These are phyloP conservation scores for Paralagenidium karlingii DNA, from an alignment of 352 stramenopile species.

Conservation along the genomic window DNA sequence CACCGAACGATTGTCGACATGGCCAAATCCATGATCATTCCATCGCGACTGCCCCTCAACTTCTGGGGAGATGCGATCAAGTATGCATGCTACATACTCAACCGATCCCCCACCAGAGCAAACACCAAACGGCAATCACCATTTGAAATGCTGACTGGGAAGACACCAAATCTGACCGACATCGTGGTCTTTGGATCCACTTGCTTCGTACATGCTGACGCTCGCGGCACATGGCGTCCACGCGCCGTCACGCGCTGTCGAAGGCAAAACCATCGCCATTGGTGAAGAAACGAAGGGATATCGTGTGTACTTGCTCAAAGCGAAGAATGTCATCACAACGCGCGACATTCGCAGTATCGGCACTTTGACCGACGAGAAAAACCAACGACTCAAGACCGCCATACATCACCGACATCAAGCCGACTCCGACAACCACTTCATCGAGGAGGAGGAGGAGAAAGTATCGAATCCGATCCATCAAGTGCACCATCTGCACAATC, in stretches of 20 bases:
- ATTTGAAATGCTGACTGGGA: slow-evolving; percentile 5
- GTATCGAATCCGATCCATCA: no score
- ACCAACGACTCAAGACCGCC: background rate
- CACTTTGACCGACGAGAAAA: background rate
- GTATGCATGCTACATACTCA: background rate
- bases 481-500: no score
- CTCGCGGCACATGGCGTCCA: no score
- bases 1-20: background rate
- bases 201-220: slow-evolving; percentile 1
- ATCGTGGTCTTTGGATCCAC: slow-evolving; percentile 8
- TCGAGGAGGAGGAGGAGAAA: no score
- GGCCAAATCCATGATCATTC: background rate
- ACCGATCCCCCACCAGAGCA: background rate
- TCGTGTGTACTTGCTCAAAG: background rate
- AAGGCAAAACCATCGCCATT: background rate
- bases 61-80: background rate
- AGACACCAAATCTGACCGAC: background rate
- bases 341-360: background rate
- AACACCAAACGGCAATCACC: slow-evolving; percentile 4
- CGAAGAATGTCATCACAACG: background rate
- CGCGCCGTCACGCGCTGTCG: no score
- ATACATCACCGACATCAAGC: no score
- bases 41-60: background rate
- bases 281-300: background rate
- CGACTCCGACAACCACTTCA: no score